Conservation (phyloP, 306 rosid species). For the Trifolium pratense region DNA sequence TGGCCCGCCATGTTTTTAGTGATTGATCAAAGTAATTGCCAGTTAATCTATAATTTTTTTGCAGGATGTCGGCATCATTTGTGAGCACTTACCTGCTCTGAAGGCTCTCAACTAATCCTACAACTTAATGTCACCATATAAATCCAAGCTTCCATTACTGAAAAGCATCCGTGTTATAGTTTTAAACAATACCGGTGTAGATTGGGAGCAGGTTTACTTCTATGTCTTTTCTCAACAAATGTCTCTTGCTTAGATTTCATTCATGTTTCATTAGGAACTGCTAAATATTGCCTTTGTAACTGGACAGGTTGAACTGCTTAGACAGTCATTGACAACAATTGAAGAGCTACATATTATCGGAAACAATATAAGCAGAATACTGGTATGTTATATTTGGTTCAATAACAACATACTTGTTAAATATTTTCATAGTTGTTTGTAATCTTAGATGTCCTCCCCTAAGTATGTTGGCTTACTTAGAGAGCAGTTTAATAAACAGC, state of each 20-base stretch:
- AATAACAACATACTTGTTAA: constrained; percentile 36
- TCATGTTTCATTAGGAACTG: constrained; percentile 15
- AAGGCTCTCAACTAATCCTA: constrained; percentile 69
- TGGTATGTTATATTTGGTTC: constrained; percentile 55
- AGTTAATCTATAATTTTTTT: constrained; percentile 45
- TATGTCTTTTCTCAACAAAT: constrained; percentile 26
- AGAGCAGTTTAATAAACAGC: not conserved
- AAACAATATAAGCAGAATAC: constrained; percentile 68
- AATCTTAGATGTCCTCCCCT: constrained; percentile 20
- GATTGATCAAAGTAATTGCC: constrained; percentile 25
- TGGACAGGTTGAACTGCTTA: constrained; percentile 77
- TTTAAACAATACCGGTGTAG: constrained; percentile 70
- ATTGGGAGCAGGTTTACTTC: constrained; percentile 73
- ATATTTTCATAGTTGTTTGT: constrained; percentile 4
- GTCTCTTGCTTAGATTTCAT: constrained; percentile 16
- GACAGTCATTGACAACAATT: constrained; percentile 63
- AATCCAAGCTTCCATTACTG: constrained; percentile 59
- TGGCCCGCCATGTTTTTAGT: constrained; percentile 19
- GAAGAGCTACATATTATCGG: constrained; percentile 94
- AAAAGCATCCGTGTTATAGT: constrained; percentile 69
- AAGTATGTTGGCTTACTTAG: constrained; percentile 28
- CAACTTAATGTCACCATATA: constrained; percentile 66
- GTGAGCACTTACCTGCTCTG: constrained; percentile 76
- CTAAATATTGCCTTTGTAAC: constrained; percentile 41
- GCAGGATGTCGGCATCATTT: constrained; percentile 84